Evolutionary conservation across 75 land plant genomes (phyloP).

Genomic region (Picea glauca): DNA sequence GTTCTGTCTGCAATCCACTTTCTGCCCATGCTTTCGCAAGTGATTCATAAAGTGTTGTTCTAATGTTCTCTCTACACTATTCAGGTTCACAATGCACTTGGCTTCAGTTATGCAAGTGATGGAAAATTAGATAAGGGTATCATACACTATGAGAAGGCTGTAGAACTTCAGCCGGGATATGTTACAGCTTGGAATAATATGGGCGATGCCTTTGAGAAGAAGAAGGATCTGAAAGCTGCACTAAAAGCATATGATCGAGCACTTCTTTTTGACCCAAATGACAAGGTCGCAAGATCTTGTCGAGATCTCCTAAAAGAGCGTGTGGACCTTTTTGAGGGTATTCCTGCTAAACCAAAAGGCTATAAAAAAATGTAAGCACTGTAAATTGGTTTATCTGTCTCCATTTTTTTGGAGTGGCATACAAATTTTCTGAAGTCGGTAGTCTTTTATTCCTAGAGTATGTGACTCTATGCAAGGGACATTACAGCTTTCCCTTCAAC

Average conservation of each 20-base stretch:
- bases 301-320: conserved; percentile 62
- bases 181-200: conserved; percentile 99
- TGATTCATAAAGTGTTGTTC: not conserved
- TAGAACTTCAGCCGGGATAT: conserved; percentile 95
- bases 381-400: not conserved
- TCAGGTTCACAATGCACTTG: conserved; percentile 96
- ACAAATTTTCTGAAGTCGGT: not conserved
- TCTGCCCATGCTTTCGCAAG: not conserved
- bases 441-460: conserved; percentile 1
- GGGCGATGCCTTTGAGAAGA: conserved; percentile 92
- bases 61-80: not conserved
- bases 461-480: too few relatives aligned
- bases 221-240: conserved; percentile 66
- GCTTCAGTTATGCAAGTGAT: conserved; percentile 82
- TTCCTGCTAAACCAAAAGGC: conserved; percentile 48
- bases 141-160: conserved; percentile 80
- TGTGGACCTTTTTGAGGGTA: conserved; percentile 60
- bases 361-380: not conserved
- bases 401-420: not conserved
- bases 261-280: conserved; percentile 90
- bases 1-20: not conserved
- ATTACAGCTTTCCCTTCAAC: too few relatives aligned
- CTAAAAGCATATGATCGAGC: conserved; percentile 91
- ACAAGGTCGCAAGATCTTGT: conserved; percentile 68
- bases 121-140: conserved; percentile 80